Evolutionary conservation across 2,329 filamentous ascomycete species (phyloP).

Genomic region (Drechmeria coniospora): DNA sequence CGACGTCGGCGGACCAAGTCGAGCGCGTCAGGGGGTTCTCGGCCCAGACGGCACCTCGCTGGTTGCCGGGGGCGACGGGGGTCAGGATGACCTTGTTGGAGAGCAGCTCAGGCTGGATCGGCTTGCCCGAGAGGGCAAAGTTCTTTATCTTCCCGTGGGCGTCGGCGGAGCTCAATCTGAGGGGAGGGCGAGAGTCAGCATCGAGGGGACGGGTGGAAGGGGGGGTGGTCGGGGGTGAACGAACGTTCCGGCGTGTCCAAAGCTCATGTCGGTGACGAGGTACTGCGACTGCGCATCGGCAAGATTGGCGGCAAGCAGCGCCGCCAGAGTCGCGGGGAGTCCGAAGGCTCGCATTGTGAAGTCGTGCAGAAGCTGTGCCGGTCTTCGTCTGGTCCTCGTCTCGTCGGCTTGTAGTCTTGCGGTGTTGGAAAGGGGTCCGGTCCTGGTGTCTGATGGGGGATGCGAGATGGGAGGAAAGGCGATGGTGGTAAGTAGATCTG

Average conservation of each 20-base stretch:
- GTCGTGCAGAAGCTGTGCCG: too few relatives aligned
- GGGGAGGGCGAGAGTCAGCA: not conserved
- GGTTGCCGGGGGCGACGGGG: constrained; percentile 72
- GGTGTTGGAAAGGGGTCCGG: too few relatives aligned
- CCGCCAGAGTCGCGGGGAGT: constrained; percentile 18
- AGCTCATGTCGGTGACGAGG: constrained; percentile 59
- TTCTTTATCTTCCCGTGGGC: constrained; percentile 31
- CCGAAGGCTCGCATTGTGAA: constrained; percentile 27
- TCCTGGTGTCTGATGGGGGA: too few relatives aligned
- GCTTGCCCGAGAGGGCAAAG: constrained; percentile 39
- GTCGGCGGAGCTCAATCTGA: constrained; percentile 2
- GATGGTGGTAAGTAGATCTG: too few relatives aligned
- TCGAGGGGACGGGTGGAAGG: too few relatives aligned
- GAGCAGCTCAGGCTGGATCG: constrained; percentile 45
- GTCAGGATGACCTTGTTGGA: constrained; percentile 90
- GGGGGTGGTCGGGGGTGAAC: constrained; percentile 5
- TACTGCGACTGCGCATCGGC: constrained; percentile 52
- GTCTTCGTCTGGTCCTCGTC: too few relatives aligned
- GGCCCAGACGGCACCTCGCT: constrained; percentile 71
- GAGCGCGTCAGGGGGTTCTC: constrained; percentile 43
- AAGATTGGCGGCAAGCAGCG: constrained; percentile 29
- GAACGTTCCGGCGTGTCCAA: constrained; percentile 54
- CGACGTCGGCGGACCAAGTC: constrained; percentile 71
- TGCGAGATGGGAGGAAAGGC: too few relatives aligned
- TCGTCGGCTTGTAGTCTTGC: too few relatives aligned